Conservation (phyloP, 805 yeast genomes). For the Jamesozyma spencerorum region DNA sequence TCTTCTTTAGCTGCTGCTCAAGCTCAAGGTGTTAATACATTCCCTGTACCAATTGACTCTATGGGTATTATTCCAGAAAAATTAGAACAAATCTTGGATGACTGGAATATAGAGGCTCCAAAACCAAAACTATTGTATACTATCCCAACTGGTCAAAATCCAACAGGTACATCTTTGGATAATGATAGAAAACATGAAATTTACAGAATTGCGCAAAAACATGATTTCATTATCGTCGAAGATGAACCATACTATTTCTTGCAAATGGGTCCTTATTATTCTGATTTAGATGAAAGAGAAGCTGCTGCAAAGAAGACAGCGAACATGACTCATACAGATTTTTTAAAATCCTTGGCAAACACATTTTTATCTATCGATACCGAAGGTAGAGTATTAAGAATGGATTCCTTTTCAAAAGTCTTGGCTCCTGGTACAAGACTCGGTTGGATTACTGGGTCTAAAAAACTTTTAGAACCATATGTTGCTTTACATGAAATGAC, state of each 20-base stretch:
- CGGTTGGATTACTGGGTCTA: constrained; percentile 83
- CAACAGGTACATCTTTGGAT: constrained; percentile 83
- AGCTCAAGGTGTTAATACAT: constrained; percentile 57
- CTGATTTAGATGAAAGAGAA: constrained; percentile 34
- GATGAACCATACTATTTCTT: constrained; percentile 97
- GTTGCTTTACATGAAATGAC: constrained; percentile 71
- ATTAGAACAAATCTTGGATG: constrained; percentile 48
- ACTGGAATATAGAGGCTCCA: constrained; percentile 57
- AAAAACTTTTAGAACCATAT: constrained; percentile 50
- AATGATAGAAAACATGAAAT: constrained; percentile 67
- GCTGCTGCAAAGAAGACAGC: constrained; percentile 10
- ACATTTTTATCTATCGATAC: constrained; percentile 68
- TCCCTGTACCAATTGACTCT: constrained; percentile 72
- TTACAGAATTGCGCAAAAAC: constrained; percentile 70
- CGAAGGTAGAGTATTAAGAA: constrained; percentile 83
- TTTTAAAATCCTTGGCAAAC: constrained; percentile 57
- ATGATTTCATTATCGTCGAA: constrained; percentile 80
- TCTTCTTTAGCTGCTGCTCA: constrained; percentile 76
- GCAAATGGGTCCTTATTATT: constrained; percentile 76
- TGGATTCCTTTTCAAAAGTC: constrained; percentile 86
- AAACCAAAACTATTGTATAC: constrained; percentile 84
- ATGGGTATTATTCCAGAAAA: constrained; percentile 70
- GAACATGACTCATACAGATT: constrained; percentile 46
- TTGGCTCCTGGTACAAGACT: constrained; percentile 84
- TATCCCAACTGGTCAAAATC: constrained; percentile 95